Base-by-base conservation (phyloP, 306 rosid species). In the Echinosophora koreensis region DNA sequence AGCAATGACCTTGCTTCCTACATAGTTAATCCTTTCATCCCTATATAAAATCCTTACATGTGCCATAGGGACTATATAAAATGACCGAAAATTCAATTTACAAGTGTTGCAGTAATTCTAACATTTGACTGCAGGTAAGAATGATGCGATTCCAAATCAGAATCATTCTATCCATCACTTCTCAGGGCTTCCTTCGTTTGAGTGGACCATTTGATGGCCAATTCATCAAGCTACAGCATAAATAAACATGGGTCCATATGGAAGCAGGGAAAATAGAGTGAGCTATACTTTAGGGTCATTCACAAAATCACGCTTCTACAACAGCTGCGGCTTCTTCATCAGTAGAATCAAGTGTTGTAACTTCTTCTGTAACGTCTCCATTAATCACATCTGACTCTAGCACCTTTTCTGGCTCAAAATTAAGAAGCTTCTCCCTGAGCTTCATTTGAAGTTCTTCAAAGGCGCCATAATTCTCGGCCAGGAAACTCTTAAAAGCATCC, bases 401-500 rank as follows among this genome's bases (percentile, higher is more conserved):
- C 49, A 58, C 74, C 47, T 74, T 81, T 30, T 74, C 83, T 68
- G 74, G 37, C 54, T 66, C 89, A 37, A 30, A 69, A 76, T 58
- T 50, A 57, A 85, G 79, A 68, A 92, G 77, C 84, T 88, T 90
- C 74, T 92, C 95, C 81, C 89, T 81, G 34, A 94, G 88, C 85
- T 89, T 88, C 55, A 30, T 54, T 13, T 68, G 42, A 2, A 95
- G 90, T 64, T 89, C 97, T 78, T 92, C 93, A 60, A 75, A 60
- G 37, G 42, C 86, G 58, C 71, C 77, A n/a, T 1, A 15, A 77
- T 85, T 91, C 77, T 77, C 85, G 2, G 90, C 78, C 39, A 92
- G 83, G 83, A 87, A 92, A 64, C 44, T 88, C 82, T 83, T 95
- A 6, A 95, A 47, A 44, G 93, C 90, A 46, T 92, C 97, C 83